phyloP scores from a whole-genome alignment of 2,329 filamentous ascomycete genomes.

The Stagonosporopsis tanaceti region DNA sequence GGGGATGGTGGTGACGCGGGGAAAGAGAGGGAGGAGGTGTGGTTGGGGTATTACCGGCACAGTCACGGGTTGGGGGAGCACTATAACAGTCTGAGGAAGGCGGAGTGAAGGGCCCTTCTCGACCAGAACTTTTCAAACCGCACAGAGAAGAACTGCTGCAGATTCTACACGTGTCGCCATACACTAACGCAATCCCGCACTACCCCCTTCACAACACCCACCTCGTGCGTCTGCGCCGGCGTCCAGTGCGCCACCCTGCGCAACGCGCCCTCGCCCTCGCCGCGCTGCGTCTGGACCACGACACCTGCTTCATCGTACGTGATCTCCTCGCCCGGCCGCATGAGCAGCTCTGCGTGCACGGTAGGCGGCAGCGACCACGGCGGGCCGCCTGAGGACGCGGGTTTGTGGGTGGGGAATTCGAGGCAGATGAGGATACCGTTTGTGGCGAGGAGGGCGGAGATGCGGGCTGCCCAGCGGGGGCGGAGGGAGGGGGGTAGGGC shows the following conservation, averaged over 20 bases:
- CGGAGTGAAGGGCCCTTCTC: constrained; percentile 14
- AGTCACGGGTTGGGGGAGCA: constrained; percentile 95
- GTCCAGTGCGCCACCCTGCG: constrained; percentile 62
- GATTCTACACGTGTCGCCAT: constrained; percentile 50
- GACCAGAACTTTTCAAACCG: too few species aligned
- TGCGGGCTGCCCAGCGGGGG: constrained; percentile 65
- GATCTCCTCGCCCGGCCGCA: constrained; percentile 72
- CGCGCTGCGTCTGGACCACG: constrained; percentile 57
- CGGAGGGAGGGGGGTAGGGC: constrained; percentile 64
- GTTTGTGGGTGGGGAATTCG: constrained; percentile 80
- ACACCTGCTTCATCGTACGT: constrained; percentile 65
- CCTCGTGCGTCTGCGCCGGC: constrained; percentile 64
- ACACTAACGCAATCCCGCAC: constrained; percentile 59
- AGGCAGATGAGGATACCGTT: constrained; percentile 68
- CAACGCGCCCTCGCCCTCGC: constrained; percentile 52
- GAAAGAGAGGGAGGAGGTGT: constrained; percentile 67
- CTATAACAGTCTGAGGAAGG: constrained; percentile 81
- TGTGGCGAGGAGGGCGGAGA: constrained; percentile 62
- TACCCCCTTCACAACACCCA: constrained; percentile 56
- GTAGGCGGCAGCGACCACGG: constrained; percentile 75
- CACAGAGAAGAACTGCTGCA: too few species aligned
- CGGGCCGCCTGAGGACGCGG: constrained; percentile 70
- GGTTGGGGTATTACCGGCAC: constrained; percentile 95
- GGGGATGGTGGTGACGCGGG: constrained; percentile 45
- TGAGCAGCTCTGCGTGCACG: constrained; percentile 76